Base-by-base conservation (phyloP, 2,329 filamentous ascomycete species). In the Verticillium klebahnii region DNA sequence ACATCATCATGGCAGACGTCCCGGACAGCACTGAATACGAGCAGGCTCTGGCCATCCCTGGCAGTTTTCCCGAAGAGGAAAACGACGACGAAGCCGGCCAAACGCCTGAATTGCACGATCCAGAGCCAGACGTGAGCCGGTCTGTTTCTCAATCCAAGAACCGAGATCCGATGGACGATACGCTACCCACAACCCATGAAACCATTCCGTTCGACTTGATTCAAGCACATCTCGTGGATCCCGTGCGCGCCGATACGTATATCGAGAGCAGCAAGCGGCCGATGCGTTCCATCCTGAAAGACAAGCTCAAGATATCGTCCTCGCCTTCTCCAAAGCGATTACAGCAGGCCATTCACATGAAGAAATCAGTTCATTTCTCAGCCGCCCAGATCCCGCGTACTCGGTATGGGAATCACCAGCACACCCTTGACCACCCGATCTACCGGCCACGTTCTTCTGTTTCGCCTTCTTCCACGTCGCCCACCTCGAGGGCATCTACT, bases 1-100 rank as follows among this genome's bases (percentile, higher is more conserved):
- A 52, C 23, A 19, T 52, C 9, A 19, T 29, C 8, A 52, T 52
- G 45, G 3, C 45, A 2, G 45, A 52, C 19, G 11, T 19, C 4
- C 19, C 45, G 19, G 19, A 29, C 3, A 52, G 1, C n/a, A 52
- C 45, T 12, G 19, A 12, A 23, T 12, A n/a, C 2, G 37, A 5
- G 45, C 45, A n/a, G 5, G 19, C 45, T 29, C 14, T 55, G 19
- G 50, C 32, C 11, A 64, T 65, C 31, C 63, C 63, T 23, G 63
- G 63, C 37, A 60, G 60, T 39, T 65, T 65, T 29, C 63, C 63
- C 9, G 55, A 60, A 15, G 45, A 52, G 45, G 19, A 52, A 11
- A 23, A n/a, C 19, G 14, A 12, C 5, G 9, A 14, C 14, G 19
- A 23, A 11, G 19, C 45, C 19, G 45, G 23, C 11, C 2, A n/a